These are phyloP conservation scores for Candida ortonii DNA, from an alignment of 805 yeast species.

Conservation along the genomic window DNA sequence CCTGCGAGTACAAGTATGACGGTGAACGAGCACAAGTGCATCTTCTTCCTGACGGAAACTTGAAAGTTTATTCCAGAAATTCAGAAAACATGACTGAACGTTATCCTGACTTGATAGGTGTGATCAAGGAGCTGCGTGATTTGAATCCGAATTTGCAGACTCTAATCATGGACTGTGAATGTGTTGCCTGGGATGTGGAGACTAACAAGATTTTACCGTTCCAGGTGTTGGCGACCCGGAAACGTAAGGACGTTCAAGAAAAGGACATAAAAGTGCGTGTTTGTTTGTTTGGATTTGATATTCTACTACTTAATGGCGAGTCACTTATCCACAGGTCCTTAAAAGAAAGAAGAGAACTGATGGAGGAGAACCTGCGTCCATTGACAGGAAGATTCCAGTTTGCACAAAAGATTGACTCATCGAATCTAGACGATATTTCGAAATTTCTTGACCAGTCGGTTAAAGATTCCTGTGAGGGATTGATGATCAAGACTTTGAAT, in stretches of 20 bases:
- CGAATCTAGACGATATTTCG: constrained; percentile 73
- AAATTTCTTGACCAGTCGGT: constrained; percentile 83
- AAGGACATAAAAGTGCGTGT: constrained; percentile 87
- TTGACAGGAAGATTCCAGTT: constrained; percentile 77
- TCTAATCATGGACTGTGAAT: constrained; percentile 90
- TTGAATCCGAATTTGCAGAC: constrained; percentile 41
- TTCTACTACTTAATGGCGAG: constrained; percentile 70
- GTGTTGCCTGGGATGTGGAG: constrained; percentile 93
- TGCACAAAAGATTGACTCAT: constrained; percentile 72
- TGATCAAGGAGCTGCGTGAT: constrained; percentile 48
- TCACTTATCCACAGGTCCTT: constrained; percentile 66
- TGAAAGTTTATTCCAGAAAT: constrained; percentile 84
- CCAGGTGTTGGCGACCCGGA: constrained; percentile 89
- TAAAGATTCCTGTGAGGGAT: constrained; percentile 88
- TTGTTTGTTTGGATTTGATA: constrained; percentile 89
- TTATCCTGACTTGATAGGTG: constrained; percentile 83
- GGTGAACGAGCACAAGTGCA: constrained; percentile 98
- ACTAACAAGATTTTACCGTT: constrained; percentile 83
- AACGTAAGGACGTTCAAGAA: constrained; percentile 86
- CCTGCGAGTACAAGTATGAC: constrained; percentile 96
- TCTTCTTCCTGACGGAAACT: constrained; percentile 57
- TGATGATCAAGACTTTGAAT: constrained; percentile 88
- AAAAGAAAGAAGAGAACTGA: constrained; percentile 61
- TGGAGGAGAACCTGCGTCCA: constrained; percentile 53
- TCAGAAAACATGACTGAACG: constrained; percentile 96